Base-by-base conservation (phyloP, 495 filamentous ascomycete species). In the Aspergillus sclerotioniger region DNA sequence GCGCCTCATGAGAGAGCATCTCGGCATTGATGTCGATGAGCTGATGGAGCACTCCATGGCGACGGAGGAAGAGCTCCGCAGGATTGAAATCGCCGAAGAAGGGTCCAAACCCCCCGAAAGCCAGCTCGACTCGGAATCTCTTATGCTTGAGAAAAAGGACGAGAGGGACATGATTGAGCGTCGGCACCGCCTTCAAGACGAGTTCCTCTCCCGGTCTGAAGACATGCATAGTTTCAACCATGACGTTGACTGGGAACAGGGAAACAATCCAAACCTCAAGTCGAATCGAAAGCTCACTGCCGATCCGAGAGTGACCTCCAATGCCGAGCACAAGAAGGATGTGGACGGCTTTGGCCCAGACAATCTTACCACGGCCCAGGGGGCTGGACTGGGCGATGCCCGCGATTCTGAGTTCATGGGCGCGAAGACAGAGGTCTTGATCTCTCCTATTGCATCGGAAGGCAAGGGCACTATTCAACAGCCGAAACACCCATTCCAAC, bases 1-100 rank as follows among this genome's bases (percentile, higher is more conserved):
- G 79, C 85, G 95, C 41, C 75, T 99, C 46, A 98, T 98, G 94
- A 84, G 94, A 59, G 94, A 99, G 72, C 94, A 99, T 79, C 81
- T 99, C 35, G 94, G 94, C 33, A 76, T 99, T 53, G 94, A 98
- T 66, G 90, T 96, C 17, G 94, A 99, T 67, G 91, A 89, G 66
- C 82, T 96, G 54, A 79, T 90, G 75, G 91, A 94, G 60, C 87
- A 92, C 48, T 90, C 96, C 61, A 81, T 79, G 19, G 67, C 70
- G 10, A 73, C 71, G 3, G 75, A 80, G 62, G 74, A 77, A 64
- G 73, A 77, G 56, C 54, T 74, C n/a, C 71, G 70, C 45, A 74
- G 70, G 44, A 75, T 76, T 21, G 67, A 78, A 47, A 68, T 72
- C 8, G 74, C 54, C 12, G 73, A 78, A 57, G 71, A 73, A 35